Evolutionary conservation across 257 asterid genomes (phyloP).

Genomic region (Nicotiana benthamiana): DNA sequence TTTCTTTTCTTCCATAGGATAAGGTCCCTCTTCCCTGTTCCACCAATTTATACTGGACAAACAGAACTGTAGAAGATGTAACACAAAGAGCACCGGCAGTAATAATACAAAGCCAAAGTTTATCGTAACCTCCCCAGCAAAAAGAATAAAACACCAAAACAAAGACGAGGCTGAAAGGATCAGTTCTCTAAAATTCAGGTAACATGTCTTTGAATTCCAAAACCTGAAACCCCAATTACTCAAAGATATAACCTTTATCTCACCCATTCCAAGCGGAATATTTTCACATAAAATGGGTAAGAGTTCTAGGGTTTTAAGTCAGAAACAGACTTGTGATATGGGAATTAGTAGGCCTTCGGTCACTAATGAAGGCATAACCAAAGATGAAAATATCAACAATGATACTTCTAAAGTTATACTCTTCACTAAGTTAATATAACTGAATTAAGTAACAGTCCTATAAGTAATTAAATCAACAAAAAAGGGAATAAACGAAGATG

Average conservation of each 20-base stretch:
- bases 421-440: background rate
- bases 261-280: background rate
- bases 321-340: background rate
- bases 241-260: background rate
- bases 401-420: background rate
- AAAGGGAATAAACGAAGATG: background rate
- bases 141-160: background rate
- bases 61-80: background rate
- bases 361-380: background rate
- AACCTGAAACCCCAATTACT: background rate
- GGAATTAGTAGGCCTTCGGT: background rate
- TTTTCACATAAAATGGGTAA: background rate
- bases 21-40: background rate
- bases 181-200: background rate
- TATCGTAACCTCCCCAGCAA: background rate
- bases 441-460: background rate
- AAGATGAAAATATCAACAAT: background rate
- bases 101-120: background rate
- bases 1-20: background rate
- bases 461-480: too few relatives aligned
- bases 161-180: background rate
- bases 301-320: background rate
- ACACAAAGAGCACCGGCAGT: background rate
- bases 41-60: background rate
- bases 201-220: background rate